A percentile compares a stretch with the other conserved stretches of the same genome.
These are phyloP conservation scores for Hirsutella thompsonii DNA, from an alignment of 2,329 filamentous ascomycete genomes.

Conservation along the genomic window DNA sequence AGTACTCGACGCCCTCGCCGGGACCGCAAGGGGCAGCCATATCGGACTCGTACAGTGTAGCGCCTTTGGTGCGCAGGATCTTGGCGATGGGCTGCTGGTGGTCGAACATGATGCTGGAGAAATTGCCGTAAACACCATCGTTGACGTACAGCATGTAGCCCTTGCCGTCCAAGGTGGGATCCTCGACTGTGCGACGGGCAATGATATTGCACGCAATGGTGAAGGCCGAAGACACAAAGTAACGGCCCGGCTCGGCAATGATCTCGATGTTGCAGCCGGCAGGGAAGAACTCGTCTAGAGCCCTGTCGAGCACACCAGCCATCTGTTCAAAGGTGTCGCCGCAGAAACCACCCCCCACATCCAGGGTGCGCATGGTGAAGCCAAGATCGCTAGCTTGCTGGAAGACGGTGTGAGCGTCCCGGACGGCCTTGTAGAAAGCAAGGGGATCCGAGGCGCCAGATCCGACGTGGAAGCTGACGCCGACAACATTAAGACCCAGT, in stretches of 20 bases:
- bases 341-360: slow-evolving; percentile 89
- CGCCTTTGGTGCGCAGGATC: slow-evolving; percentile 53
- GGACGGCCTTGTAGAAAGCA: slow-evolving; percentile 81
- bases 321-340: slow-evolving; percentile 86
- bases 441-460: slow-evolving; percentile 91
- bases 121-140: slow-evolving; percentile 96
- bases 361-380: slow-evolving; percentile 72
- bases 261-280: slow-evolving; percentile 57
- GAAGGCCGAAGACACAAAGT: slow-evolving; percentile 88
- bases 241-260: slow-evolving; percentile 93
- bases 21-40: slow-evolving; percentile 32
- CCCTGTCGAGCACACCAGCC: slow-evolving; percentile 64
- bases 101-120: slow-evolving; percentile 98
- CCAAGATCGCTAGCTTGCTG: slow-evolving; percentile 68
- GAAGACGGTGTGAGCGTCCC: slow-evolving; percentile 80
- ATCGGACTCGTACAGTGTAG: slow-evolving; percentile 44
- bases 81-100: slow-evolving; percentile 85
- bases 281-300: slow-evolving; percentile 82
- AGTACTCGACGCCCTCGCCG: slow-evolving; percentile 61
- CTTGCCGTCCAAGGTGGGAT: slow-evolving; percentile 49
- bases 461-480: slow-evolving; percentile 95
- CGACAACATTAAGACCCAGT: slow-evolving; percentile 79
- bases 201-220: slow-evolving; percentile 94
- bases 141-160: slow-evolving; percentile 98
- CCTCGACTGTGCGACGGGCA: slow-evolving; percentile 76